Evolutionary conservation across 1,284 basidiomycete genomes (phyloP).

Genomic region (Ganoderma sinense): DNA sequence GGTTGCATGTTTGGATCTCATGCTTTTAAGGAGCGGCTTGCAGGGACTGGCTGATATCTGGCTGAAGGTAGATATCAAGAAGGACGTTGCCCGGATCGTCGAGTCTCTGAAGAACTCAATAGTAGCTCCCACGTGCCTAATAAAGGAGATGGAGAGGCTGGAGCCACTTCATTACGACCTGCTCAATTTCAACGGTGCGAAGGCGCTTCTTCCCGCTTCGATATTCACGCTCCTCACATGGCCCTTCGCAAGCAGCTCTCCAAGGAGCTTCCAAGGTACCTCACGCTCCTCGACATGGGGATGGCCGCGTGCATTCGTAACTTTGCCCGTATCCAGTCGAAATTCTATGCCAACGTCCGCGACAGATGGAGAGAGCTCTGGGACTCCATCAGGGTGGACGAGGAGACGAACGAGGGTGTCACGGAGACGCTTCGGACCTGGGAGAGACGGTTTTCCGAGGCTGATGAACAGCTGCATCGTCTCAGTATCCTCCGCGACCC

Average conservation of each 20-base stretch:
- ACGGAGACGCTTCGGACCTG: slow-evolving; percentile 73
- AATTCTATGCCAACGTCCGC: slow-evolving; percentile 64
- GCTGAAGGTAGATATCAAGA: slow-evolving; percentile 54
- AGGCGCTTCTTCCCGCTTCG: slow-evolving; percentile 68
- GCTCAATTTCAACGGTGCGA: slow-evolving; percentile 66
- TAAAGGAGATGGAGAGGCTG: slow-evolving; percentile 73
- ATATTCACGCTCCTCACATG: slow-evolving; percentile 75
- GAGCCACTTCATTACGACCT: slow-evolving; percentile 72
- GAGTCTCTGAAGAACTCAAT: slow-evolving; percentile 61
- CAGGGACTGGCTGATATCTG: slow-evolving; percentile 59
- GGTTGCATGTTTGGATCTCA: slow-evolving; percentile 80
- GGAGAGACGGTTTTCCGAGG: slow-evolving; percentile 70
- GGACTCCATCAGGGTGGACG: slow-evolving; percentile 79
- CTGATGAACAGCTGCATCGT: slow-evolving; percentile 53
- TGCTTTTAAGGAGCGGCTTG: slow-evolving; percentile 58
- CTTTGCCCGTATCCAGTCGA: slow-evolving; percentile 63
- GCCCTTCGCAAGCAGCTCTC: slow-evolving; percentile 75
- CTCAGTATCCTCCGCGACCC: slow-evolving; percentile 50
- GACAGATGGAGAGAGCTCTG: slow-evolving; percentile 76
- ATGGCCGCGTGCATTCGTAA: slow-evolving; percentile 56
- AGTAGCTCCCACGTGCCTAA: slow-evolving; percentile 66
- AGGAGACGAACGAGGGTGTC: slow-evolving; percentile 69
- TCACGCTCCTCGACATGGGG: slow-evolving; percentile 64
- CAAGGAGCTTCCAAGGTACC: slow-evolving; percentile 70
- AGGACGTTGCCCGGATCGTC: slow-evolving; percentile 62